Conservation (phyloP, 768 basidiomycete species). For the Cystobasidium onofrii region DNA sequence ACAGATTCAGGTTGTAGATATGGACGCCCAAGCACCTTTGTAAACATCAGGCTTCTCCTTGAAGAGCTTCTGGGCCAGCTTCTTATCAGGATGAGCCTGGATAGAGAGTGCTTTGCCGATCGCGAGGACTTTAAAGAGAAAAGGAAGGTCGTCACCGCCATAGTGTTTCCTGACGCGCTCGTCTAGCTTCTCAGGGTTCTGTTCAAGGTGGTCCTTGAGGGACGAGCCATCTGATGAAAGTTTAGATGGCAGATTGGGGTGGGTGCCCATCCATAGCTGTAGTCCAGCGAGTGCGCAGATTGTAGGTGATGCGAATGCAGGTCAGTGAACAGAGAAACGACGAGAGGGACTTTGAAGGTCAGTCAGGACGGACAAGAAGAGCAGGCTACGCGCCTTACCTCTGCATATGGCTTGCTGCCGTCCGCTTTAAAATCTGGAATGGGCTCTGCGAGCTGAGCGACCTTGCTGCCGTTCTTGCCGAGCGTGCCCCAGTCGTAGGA, state of each 20-base stretch:
- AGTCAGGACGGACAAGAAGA: not conserved
- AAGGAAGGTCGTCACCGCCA: constrained; percentile 68
- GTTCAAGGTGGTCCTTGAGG: constrained; percentile 57
- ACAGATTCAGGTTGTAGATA: not conserved
- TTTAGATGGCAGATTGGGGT: constrained; percentile 64
- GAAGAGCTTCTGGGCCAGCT: constrained; percentile 63
- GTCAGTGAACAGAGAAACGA: not conserved
- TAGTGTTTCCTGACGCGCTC: constrained; percentile 54
- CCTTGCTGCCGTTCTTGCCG: constrained; percentile 64
- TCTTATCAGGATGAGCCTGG: constrained; percentile 84
- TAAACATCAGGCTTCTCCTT: constrained; percentile 69
- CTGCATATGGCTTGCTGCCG: constrained; percentile 73
- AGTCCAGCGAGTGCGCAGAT: not conserved
- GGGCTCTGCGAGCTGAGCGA: constrained; percentile 69
- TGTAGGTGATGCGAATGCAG: not conserved
- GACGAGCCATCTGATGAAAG: constrained; percentile 51
- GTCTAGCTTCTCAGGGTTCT: constrained; percentile 64
- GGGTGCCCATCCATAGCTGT: constrained; percentile 99
- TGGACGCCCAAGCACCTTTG: constrained; percentile 59
- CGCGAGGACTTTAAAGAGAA: constrained; percentile 83
- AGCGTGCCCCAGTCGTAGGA: constrained; percentile 92
- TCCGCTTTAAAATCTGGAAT: constrained; percentile 63
- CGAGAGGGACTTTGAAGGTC: not conserved
- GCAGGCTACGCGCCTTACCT: constrained; percentile 54
- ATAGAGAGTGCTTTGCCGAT: constrained; percentile 84